phyloP scores from a whole-genome alignment of 768 basidiomycete species.

The Ramaria sp. region DNA sequence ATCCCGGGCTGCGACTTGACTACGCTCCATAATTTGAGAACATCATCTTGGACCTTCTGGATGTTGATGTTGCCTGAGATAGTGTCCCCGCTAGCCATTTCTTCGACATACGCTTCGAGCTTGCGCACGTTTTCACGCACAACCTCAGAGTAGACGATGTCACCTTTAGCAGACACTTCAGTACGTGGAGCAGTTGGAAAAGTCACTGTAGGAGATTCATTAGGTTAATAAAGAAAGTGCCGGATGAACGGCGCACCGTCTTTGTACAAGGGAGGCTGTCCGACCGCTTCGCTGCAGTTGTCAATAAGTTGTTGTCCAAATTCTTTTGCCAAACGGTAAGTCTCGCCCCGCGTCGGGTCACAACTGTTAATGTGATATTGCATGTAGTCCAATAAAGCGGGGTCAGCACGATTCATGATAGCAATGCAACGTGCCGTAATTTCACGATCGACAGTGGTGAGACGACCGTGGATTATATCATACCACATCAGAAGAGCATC shows the following conservation, averaged over 20 bases:
- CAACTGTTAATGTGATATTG: constrained; percentile 86
- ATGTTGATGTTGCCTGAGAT: constrained; percentile 80
- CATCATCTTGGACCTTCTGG: constrained; percentile 96
- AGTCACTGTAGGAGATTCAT: constrained; percentile 47
- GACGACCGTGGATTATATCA: constrained; percentile 93
- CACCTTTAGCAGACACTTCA: constrained; percentile 86
- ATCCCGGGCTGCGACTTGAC: constrained; percentile 97
- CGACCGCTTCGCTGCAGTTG: constrained; percentile 80
- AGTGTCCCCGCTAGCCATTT: constrained; percentile 95
- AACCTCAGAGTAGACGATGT: constrained; percentile 91
- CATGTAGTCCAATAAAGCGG: constrained; percentile 87
- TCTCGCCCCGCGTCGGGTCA: constrained; percentile 75
- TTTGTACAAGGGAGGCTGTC: constrained; percentile 83
- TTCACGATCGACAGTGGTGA: constrained; percentile 90
- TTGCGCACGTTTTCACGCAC: constrained; percentile 95
- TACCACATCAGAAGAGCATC: constrained; percentile 95
- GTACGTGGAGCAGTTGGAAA: constrained; percentile 98
- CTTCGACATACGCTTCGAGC: constrained; percentile 93
- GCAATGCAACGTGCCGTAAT: constrained; percentile 96
- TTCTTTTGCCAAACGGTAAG: constrained; percentile 90
- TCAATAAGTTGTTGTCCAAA: constrained; percentile 94
- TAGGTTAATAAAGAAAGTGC: neutral
- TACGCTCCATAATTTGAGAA: constrained; percentile 93
- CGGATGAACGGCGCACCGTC: constrained; percentile 51
- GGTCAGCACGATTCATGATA: constrained; percentile 95